phyloP scores from a whole-genome alignment of 768 basidiomycete genomes.

The Lactarius sanguifluus region DNA sequence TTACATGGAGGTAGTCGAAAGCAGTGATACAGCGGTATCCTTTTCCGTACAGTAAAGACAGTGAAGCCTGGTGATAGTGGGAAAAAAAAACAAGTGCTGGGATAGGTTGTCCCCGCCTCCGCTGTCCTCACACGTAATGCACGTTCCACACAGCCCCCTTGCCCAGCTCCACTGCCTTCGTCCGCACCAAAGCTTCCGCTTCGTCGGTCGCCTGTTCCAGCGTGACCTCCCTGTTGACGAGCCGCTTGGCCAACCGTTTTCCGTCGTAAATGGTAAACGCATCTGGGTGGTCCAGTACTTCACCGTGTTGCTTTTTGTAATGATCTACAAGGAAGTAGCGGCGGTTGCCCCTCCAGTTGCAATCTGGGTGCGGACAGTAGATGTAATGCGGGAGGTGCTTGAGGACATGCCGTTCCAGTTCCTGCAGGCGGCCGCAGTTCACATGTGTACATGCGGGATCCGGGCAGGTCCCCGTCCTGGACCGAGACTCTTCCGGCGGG shows the following conservation, averaged over 20 bases:
- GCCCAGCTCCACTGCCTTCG: not conserved
- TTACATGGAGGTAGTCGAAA: not conserved
- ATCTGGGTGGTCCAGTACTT: not conserved
- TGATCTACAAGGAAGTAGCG: not conserved
- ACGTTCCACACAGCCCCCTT: not conserved
- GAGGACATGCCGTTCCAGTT: slow-evolving; percentile 8
- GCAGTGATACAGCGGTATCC: not conserved
- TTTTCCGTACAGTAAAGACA: not conserved
- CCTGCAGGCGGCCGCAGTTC: not conserved
- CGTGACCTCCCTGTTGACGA: slow-evolving; percentile 6
- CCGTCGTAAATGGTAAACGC: slow-evolving; percentile 9
- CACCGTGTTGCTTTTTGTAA: not conserved
- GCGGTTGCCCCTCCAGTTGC: slow-evolving; percentile 3
- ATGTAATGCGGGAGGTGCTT: not conserved
- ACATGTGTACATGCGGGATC: not conserved
- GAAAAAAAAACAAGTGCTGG: not conserved
- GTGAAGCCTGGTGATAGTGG: not conserved
- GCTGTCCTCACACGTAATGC: not conserved
- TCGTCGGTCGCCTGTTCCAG: not conserved
- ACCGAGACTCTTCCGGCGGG: not conserved
- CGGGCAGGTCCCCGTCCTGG: not conserved
- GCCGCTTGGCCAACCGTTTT: not conserved
- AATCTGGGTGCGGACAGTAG: not conserved
- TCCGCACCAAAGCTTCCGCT: not conserved
- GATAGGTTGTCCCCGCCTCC: not conserved